A percentile compares a stretch with the other conserved stretches of the same genome.
These are phyloP conservation scores for Penicillium simplicissimum DNA, from an alignment of 495 filamentous ascomycete genomes.

Conservation along the genomic window DNA sequence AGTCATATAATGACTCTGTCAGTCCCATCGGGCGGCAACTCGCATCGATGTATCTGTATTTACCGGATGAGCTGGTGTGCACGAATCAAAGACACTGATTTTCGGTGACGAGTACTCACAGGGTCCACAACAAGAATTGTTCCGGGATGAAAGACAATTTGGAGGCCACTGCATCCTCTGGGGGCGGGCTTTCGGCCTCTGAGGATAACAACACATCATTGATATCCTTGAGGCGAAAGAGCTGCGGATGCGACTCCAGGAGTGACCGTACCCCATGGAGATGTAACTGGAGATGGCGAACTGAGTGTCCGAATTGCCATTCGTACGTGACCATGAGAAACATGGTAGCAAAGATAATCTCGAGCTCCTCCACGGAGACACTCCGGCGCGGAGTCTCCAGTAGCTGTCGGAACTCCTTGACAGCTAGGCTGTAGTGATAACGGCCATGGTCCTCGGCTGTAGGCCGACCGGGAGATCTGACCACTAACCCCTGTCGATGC, in stretches of 20 bases:
- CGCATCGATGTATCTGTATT: conserved; percentile 40
- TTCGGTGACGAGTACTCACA: conserved; percentile 25
- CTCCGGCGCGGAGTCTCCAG: conserved; percentile 35
- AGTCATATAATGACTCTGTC: conserved; percentile 42
- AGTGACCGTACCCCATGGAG: conserved; percentile 44
- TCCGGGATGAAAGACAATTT: conserved; percentile 43
- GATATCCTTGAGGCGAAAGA: conserved; percentile 40
- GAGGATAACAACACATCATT: conserved; percentile 35
- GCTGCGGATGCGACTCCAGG: conserved; percentile 39
- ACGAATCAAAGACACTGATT: background rate
- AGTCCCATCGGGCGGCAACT: conserved; percentile 37
- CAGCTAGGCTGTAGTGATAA: conserved; percentile 45
- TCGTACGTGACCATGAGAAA: conserved; percentile 47
- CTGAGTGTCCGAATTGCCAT: conserved; percentile 45
- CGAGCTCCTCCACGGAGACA: conserved; percentile 33
- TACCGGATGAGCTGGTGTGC: background rate
- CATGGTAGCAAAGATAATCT: conserved; percentile 45
- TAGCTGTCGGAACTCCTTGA: conserved; percentile 45
- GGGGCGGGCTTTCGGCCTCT: conserved; percentile 12
- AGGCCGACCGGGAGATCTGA: conserved; percentile 33
- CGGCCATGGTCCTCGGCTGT: conserved; percentile 41
- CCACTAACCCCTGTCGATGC: conserved; percentile 38
- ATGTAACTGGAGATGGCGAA: conserved; percentile 45
- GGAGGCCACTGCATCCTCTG: conserved; percentile 16
- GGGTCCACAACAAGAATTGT: conserved; percentile 43